Percentiles rank a stretch among this genome's conserved stretches.
These are phyloP conservation scores for Zopfia rhizophila DNA, from an alignment of 2,329 filamentous ascomycete species.

Conservation along the genomic window DNA sequence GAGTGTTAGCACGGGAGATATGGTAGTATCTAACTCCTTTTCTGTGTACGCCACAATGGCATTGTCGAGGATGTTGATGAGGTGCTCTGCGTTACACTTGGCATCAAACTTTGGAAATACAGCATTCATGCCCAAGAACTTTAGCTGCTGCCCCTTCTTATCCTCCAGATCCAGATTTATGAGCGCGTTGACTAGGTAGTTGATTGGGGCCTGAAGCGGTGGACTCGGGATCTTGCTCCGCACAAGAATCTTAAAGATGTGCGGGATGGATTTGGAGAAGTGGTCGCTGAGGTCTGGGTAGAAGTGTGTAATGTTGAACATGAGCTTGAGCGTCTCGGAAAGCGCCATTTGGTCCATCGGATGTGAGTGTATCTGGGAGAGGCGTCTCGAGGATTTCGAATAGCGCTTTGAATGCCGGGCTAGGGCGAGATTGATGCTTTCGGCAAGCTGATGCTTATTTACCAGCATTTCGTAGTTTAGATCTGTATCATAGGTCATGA, in stretches of 20 bases:
- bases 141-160: conserved; percentile 54
- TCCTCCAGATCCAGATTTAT: conserved; percentile 78
- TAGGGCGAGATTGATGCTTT: conserved; percentile 76
- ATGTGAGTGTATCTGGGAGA: conserved; percentile 48
- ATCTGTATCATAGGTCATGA: conserved; percentile 81
- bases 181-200: conserved; percentile 80
- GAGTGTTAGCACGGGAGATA: conserved; percentile 78
- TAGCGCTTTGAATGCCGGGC: conserved; percentile 68
- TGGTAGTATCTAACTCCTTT: conserved; percentile 75
- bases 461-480: conserved; percentile 73
- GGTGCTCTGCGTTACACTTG: conserved; percentile 68
- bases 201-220: conserved; percentile 78
- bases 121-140: conserved; percentile 57
- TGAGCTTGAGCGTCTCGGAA: conserved; percentile 82
- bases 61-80: conserved; percentile 76
- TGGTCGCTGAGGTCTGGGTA: conserved; percentile 68
- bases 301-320: conserved; percentile 88
- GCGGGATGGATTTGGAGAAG: conserved; percentile 75
- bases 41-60: conserved; percentile 72
- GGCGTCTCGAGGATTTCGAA: conserved; percentile 46
- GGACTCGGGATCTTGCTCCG: conserved; percentile 69
- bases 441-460: conserved; percentile 71
- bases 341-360: conserved; percentile 83
- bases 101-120: conserved; percentile 74
- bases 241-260: conserved; percentile 75